A percentile compares a stretch with the other conserved stretches of the same genome.
phyloP scores from a whole-genome alignment of 331 rosid genomes.

The Acacia pycnantha region DNA sequence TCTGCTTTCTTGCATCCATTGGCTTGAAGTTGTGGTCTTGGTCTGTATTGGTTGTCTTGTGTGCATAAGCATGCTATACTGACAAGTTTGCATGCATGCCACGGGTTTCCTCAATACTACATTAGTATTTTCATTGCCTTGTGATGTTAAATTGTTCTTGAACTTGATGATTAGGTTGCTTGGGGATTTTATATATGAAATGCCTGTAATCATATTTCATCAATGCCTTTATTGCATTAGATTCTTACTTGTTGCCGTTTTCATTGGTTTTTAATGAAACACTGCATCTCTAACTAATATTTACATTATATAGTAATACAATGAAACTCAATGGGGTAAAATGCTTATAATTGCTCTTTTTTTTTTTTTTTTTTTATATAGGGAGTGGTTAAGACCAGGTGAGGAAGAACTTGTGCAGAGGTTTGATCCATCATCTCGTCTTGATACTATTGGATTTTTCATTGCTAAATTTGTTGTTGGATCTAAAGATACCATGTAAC shows the following conservation, averaged over 20 bases:
- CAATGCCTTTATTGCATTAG: background rate
- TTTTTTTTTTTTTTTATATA: constrained; percentile 25
- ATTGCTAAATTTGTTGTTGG: constrained; percentile 84
- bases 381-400: constrained; percentile 89
- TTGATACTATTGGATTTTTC: constrained; percentile 94
- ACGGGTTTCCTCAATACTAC: background rate
- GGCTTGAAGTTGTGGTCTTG: background rate
- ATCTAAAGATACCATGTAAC: constrained; percentile 42
- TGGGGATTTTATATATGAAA: background rate
- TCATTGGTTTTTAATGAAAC: background rate
- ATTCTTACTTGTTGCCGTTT: background rate
- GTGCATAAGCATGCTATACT: background rate
- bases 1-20: background rate
- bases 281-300: no score
- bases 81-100: background rate
- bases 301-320: background rate
- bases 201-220: background rate
- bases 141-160: background rate
- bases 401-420: constrained; percentile 96
- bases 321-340: background rate
- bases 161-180: background rate
- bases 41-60: background rate
- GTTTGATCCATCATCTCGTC: constrained; percentile 82
- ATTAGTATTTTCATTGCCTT: background rate
- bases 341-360: background rate